A percentile compares a stretch with the other conserved stretches of the same genome.
phyloP scores from a whole-genome alignment of 1,139 yeast species.

The Yamadazyma atlantica region DNA sequence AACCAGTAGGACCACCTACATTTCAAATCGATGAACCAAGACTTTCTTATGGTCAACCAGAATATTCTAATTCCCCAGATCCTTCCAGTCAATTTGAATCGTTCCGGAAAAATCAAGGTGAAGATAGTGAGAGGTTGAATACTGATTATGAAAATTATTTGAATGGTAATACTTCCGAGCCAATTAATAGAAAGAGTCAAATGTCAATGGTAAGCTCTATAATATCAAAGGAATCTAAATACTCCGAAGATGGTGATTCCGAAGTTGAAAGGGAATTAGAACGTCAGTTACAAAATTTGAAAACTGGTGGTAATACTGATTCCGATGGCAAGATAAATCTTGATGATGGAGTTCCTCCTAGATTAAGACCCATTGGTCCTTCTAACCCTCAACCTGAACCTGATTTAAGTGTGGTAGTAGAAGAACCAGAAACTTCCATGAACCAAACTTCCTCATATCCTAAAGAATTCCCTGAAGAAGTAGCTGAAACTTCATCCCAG shows the following conservation, averaged over 20 bases:
- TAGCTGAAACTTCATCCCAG: no score
- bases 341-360: slow-evolving; percentile 1
- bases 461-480: slow-evolving; percentile 2
- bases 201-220: slow-evolving; percentile 47
- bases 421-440: not conserved
- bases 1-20: slow-evolving; percentile 12
- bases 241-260: slow-evolving; percentile 33
- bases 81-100: slow-evolving; percentile 17
- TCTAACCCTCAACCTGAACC: no score
- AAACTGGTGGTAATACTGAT: slow-evolving; percentile 23
- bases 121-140: slow-evolving; percentile 13
- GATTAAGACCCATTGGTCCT: slow-evolving; percentile 3
- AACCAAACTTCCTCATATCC: no score
- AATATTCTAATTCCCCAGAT: slow-evolving; percentile 4
- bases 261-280: slow-evolving; percentile 42
- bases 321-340: not conserved
- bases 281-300: slow-evolving; percentile 39
- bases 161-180: slow-evolving; percentile 9
- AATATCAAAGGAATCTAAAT: slow-evolving; percentile 35
- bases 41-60: slow-evolving; percentile 8
- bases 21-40: slow-evolving; percentile 7
- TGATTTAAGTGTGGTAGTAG: no score
- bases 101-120: slow-evolving; percentile 13
- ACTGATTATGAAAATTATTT: slow-evolving; percentile 35
- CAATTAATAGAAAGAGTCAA: slow-evolving; percentile 29